Conservation (phyloP, 75 land plant genomes). For the Cryptomeria japonica region DNA sequence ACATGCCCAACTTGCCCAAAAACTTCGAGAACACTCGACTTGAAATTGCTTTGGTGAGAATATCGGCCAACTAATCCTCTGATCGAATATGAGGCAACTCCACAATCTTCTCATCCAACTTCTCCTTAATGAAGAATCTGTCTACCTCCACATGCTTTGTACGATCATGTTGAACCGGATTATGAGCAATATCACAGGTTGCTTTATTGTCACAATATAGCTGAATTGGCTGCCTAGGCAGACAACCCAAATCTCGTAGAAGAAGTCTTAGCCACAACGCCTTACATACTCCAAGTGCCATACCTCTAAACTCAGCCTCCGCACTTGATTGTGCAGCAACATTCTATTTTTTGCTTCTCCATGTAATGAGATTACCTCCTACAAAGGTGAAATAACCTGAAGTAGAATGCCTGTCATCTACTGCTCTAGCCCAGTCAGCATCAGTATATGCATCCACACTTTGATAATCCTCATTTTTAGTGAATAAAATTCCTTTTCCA, state of each 20-base stretch:
- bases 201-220: slow-evolving; percentile 19
- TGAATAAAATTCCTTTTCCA: slow-evolving; percentile 17
- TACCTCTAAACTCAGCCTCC: slow-evolving; percentile 30
- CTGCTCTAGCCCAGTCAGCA: no score
- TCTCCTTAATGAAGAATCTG: no score
- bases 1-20: no score
- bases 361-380: slow-evolving; percentile 23
- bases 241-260: background rate
- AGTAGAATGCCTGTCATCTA: no score
- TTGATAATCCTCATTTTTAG: background rate
- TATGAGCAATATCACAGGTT: slow-evolving; percentile 10
- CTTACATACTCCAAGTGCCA: slow-evolving; percentile 15
- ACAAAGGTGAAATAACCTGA: slow-evolving; percentile 24
- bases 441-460: no score
- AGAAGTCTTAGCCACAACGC: slow-evolving; percentile 12
- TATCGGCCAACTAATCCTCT: no score
- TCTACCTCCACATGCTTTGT: no score
- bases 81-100: no score
- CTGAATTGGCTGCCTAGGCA: background rate
- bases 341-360: slow-evolving; percentile 29
- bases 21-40: no score
- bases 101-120: no score
- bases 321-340: slow-evolving; percentile 26
- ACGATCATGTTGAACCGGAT: no score
- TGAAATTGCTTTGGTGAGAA: no score